These are phyloP conservation scores for Alternaria infectoria DNA, from an alignment of 2,329 filamentous ascomycete species.

Conservation along the genomic window DNA sequence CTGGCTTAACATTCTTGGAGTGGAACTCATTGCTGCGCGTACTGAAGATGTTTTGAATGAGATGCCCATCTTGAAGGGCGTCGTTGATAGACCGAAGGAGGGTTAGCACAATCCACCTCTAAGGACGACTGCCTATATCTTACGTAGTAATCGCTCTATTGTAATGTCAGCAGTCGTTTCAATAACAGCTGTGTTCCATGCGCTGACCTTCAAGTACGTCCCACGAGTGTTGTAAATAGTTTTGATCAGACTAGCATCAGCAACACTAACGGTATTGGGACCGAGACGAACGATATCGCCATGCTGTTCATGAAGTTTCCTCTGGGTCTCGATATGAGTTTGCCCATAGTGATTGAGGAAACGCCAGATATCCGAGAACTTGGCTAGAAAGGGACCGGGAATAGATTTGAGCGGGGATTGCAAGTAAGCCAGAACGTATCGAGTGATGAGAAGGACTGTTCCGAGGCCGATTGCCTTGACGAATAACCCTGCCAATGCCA, in stretches of 20 bases:
- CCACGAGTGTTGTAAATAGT: slow-evolving; percentile 42
- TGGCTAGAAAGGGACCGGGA: slow-evolving; percentile 42
- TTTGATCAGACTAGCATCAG: slow-evolving; percentile 39
- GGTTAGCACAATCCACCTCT: not conserved
- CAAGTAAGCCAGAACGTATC: slow-evolving; percentile 32
- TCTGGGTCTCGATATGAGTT: slow-evolving; percentile 40
- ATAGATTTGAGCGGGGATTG: slow-evolving; percentile 39
- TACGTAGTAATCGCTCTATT: slow-evolving; percentile 39
- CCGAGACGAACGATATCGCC: slow-evolving; percentile 39
- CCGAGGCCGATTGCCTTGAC: slow-evolving; percentile 21
- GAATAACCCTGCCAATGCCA: slow-evolving; percentile 21
- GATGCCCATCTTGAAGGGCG: slow-evolving; percentile 38
- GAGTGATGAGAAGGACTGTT: slow-evolving; percentile 17
- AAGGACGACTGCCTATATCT: not conserved
- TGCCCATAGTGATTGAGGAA: slow-evolving; percentile 36
- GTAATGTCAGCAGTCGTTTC: not conserved
- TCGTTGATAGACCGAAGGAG: slow-evolving; percentile 30
- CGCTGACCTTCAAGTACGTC: slow-evolving; percentile 38
- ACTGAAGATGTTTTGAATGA: slow-evolving; percentile 42
- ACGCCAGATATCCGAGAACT: slow-evolving; percentile 43
- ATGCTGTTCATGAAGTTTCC: slow-evolving; percentile 36
- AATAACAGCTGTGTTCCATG: not conserved
- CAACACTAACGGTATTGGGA: slow-evolving; percentile 39
- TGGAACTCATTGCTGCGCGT: slow-evolving; percentile 42
- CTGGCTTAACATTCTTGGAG: slow-evolving; percentile 28